Base-by-base conservation (phyloP, 331 rosid species). In the Malus hybrid region DNA sequence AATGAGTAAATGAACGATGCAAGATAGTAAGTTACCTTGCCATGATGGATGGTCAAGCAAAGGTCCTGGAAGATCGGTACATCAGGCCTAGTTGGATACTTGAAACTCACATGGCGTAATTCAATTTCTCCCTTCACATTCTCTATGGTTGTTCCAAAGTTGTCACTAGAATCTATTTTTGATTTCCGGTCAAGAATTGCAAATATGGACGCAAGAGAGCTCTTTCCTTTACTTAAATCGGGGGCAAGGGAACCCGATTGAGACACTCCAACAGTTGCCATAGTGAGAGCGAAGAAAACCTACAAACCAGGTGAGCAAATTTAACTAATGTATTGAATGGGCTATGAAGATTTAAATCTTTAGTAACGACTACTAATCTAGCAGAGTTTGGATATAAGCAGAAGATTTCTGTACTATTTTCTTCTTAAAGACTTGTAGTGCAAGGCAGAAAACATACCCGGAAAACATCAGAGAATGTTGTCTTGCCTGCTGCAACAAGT, bases 31-130 rank as follows among this genome's bases (percentile, higher is more conserved):
- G 48, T 29, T 87, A 93, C 98, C 96, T 93, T 91, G 77, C 98
- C 95, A 16, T 91, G 85, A 74, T 76, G 90, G 76, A 94, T 91
- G 24, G 85, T 22, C 80, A 94, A 79, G 91, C 81, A 82, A 46
- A 94, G 91, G 73, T 91, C 96, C 34, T 87, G 75, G 42, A 94
- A 87, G 78, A 94, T 91, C 12, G 83, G 93, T 56, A 91, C 78
- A n/a, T 94, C 88, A 16, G 95, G 93, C 76, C 98, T 86, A 12
- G 92, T 86, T 28, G 95, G 95, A 85, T 93, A 93, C 78, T 80
- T 93, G 65, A 93, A 93, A 57, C 92, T 86, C 46, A 93, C 77
- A 75, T 90, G 93, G 8, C 78, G 87, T 74, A 93, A 83, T 74
- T 93, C 95, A 36, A 93, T 88, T 11, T 91, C 95, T 52, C 98